Percentiles rank a stretch among this genome's conserved stretches.
Evolutionary conservation across 208 protist species (phyloP).

Genomic region (Lotmaria passim): DNA sequence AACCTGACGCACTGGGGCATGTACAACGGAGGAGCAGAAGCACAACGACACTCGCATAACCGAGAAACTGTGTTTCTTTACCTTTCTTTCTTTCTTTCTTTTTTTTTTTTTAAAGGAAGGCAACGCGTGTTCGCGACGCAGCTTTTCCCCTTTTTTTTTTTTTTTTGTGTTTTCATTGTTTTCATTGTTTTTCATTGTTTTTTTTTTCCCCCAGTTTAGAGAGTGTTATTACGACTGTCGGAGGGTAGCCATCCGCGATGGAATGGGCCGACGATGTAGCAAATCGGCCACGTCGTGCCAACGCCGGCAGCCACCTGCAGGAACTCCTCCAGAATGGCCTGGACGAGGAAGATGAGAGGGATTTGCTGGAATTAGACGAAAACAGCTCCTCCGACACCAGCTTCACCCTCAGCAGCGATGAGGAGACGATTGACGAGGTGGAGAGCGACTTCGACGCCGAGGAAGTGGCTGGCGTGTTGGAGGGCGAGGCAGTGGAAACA

Average conservation of each 20-base stretch:
- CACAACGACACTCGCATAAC: too few species aligned
- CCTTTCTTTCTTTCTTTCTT: too few species aligned
- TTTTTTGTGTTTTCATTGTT: too few species aligned
- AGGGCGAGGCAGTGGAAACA: conserved; percentile 50
- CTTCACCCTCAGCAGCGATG: conserved; percentile 61
- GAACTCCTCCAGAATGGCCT: conserved; percentile 73
- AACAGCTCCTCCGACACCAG: conserved; percentile 62
- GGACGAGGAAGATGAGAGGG: conserved; percentile 67
- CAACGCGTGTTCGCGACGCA: too few species aligned
- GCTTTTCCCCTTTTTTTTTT: too few species aligned
- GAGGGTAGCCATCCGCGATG: conserved; percentile 26
- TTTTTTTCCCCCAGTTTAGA: too few species aligned
- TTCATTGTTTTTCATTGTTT: too few species aligned
- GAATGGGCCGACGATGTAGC: conserved; percentile 47
- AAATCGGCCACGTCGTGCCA: conserved; percentile 55
- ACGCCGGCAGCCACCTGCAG: conserved; percentile 63
- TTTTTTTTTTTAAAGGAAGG: too few species aligned
- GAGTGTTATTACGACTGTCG: background rate
- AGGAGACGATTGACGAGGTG: conserved; percentile 64
- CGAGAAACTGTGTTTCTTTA: too few species aligned
- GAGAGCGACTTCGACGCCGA: conserved; percentile 85
- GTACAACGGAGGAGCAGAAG: too few species aligned
- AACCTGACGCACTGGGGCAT: too few species aligned
- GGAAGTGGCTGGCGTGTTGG: conserved; percentile 39
- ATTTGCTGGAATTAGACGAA: conserved; percentile 53